A percentile compares a stretch with the other conserved stretches of the same genome.
Conservation (phyloP, 352 stramenopile genomes). For the Pythium scleroteichum region DNA sequence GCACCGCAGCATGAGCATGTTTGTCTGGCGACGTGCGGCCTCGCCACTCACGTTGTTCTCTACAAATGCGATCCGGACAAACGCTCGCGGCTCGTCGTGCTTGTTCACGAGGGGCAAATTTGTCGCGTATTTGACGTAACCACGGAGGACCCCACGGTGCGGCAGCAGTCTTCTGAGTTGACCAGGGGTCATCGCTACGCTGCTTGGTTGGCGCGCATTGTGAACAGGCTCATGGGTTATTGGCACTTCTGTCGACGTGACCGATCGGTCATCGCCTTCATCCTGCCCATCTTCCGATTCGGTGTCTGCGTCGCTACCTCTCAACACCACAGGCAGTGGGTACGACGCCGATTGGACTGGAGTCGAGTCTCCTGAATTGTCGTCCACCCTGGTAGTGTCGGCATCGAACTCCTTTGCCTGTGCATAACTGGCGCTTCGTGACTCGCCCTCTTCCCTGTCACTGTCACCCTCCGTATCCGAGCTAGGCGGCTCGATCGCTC, state of each 20-base stretch:
- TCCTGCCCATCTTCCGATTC: conserved; percentile 28
- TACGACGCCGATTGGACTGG: conserved; percentile 5
- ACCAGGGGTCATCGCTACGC: not conserved
- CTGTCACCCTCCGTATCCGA: not conserved
- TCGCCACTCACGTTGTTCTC: conserved; percentile 27
- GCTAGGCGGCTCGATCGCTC: not conserved
- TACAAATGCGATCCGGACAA: conserved; percentile 57
- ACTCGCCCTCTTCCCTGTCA: conserved; percentile 2
- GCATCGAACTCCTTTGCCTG: too few relatives aligned
- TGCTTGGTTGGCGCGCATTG: not conserved
- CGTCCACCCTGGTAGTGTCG: too few relatives aligned
- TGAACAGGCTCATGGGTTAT: conserved; percentile 35
- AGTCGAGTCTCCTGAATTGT: too few relatives aligned
- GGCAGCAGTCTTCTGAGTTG: conserved; percentile 16
- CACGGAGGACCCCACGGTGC: conserved; percentile 41
- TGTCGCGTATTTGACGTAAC: conserved; percentile 45
- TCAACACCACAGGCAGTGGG: conserved; percentile 11
- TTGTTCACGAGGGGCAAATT: conserved; percentile 27
- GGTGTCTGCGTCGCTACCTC: not conserved
- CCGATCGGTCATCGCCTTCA: conserved; percentile 36
- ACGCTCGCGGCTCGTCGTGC: conserved; percentile 33
- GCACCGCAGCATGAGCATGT: conserved; percentile 59
- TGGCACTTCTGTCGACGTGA: conserved; percentile 46
- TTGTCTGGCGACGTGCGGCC: conserved; percentile 10
- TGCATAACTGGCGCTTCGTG: not conserved